These are phyloP conservation scores for Eucalyptus grandis DNA, from an alignment of 345 rosid genomes.

Conservation along the genomic window DNA sequence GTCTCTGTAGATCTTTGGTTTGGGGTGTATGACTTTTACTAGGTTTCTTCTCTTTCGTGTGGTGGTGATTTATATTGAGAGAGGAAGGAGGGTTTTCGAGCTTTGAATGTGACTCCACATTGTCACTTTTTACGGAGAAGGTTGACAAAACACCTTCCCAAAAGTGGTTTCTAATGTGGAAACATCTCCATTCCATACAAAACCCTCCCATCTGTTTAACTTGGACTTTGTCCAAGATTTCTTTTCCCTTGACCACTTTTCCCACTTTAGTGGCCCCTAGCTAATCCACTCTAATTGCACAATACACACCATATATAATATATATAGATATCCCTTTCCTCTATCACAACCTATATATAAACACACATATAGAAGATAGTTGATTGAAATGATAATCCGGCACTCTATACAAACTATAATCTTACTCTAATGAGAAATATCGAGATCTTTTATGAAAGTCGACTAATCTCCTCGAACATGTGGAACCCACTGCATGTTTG, in stretches of 20 bases:
- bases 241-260: not conserved
- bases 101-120: constrained; percentile 24
- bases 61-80: not conserved
- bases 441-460: not conserved
- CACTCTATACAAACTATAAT: not conserved
- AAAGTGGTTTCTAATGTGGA: constrained; percentile 38
- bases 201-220: not conserved
- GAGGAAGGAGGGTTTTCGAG: not conserved
- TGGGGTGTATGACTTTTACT: not conserved
- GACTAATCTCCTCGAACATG: not conserved
- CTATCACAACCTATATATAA: not conserved
- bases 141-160: constrained; percentile 41
- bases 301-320: not conserved
- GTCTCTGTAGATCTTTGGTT: not conserved
- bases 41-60: not conserved
- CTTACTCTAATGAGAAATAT: not conserved
- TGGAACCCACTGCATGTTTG: not conserved
- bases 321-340: not conserved
- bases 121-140: constrained; percentile 10
- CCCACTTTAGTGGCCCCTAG: not conserved
- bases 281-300: not conserved
- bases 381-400: not conserved
- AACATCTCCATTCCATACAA: constrained; percentile 5
- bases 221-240: constrained; percentile 1
- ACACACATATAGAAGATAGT: not conserved